Evolutionary conservation across 441 rosid genomes (phyloP).

Genomic region (Rhodomyrtus psidioides): DNA sequence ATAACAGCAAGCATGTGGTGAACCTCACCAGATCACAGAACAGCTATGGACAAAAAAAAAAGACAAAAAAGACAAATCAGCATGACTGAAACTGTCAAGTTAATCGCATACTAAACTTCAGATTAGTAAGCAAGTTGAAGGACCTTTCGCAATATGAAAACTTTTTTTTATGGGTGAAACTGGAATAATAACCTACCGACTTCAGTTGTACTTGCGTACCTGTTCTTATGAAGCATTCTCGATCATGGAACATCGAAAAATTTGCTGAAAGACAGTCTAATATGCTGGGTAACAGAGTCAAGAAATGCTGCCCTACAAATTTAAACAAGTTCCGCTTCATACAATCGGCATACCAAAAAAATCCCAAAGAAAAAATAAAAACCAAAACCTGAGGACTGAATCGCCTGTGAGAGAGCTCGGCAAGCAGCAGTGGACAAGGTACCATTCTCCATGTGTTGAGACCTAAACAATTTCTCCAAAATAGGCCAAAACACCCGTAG

Average conservation of each 20-base stretch:
- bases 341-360: not conserved
- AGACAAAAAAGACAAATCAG: not conserved
- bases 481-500: constrained; percentile 87
- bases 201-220: constrained; percentile 29
- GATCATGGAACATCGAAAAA: constrained; percentile 73
- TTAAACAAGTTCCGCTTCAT: constrained; percentile 12
- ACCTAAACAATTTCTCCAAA: constrained; percentile 75
- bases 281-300: constrained; percentile 64
- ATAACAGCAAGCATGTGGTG: not conserved
- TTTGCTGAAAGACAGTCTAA: constrained; percentile 87
- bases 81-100: not conserved
- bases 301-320: constrained; percentile 81
- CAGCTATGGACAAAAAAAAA: not conserved
- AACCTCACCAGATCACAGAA: not conserved
- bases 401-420: constrained; percentile 83
- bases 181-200: not conserved
- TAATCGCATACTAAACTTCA: not conserved
- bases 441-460: constrained; percentile 83
- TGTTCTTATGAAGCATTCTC: constrained; percentile 87
- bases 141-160: not conserved
- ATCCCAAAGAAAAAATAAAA: not conserved
- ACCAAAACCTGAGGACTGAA: constrained; percentile 77
- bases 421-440: constrained; percentile 82
- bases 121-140: not conserved
- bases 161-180: not conserved